Percentiles rank a stretch among this genome's conserved stretches.
phyloP scores from a whole-genome alignment of 2,329 filamentous ascomycete genomes.

The Fusarium liriodendri region DNA sequence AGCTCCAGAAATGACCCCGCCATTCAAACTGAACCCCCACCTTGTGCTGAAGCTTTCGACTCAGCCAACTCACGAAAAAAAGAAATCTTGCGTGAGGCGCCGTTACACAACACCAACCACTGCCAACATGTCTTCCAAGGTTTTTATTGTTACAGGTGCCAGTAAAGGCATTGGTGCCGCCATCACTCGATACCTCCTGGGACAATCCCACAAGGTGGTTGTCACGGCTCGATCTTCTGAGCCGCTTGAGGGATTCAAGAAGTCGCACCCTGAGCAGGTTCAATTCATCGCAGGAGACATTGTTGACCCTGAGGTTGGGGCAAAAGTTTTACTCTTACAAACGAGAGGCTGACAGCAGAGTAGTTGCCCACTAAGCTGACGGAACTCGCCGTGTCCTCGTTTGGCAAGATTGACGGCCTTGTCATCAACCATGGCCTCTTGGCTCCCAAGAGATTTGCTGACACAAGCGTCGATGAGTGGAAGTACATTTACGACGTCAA shows the following conservation, averaged over 20 bases:
- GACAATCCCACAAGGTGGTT: constrained; percentile 67
- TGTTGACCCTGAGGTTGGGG: constrained; percentile 54
- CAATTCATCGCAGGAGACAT: constrained; percentile 68
- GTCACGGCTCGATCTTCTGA: constrained; percentile 66
- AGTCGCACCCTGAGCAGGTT: constrained; percentile 60
- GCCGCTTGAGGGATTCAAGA: constrained; percentile 62
- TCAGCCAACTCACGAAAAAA: constrained; percentile 1
- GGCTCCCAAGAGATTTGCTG: constrained; percentile 77
- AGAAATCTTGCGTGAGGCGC: neutral
- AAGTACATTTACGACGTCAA: constrained; percentile 82
- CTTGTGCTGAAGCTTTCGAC: constrained; percentile 10
- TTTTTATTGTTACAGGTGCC: constrained; percentile 76
- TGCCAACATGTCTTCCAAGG: constrained; percentile 65
- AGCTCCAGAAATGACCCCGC: constrained; percentile 33
- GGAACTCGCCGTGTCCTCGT: constrained; percentile 72
- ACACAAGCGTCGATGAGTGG: constrained; percentile 80
- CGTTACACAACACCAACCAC: neutral
- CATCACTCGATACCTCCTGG: constrained; percentile 63
- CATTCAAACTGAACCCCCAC: constrained; percentile 24
- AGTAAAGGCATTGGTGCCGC: constrained; percentile 72
- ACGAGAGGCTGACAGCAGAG: neutral
- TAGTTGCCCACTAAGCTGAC: constrained; percentile 72
- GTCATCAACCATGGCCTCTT: constrained; percentile 90
- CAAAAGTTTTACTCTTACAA: too few species aligned
- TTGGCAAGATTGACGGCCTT: constrained; percentile 81